Conservation (phyloP, 345 rosid species). For the Arabidopsis suecica region DNA sequence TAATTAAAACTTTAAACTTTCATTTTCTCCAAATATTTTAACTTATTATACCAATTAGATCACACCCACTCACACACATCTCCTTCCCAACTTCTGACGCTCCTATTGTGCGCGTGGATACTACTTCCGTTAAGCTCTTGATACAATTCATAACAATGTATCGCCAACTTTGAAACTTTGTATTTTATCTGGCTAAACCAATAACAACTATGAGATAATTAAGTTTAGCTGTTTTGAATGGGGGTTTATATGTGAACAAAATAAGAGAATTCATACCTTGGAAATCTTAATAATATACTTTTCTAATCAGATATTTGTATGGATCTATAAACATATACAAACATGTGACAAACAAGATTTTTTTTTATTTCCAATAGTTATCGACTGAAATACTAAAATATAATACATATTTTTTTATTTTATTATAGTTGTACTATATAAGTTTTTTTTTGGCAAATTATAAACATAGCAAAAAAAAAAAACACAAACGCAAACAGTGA, state of each 20-base stretch:
- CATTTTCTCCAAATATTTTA: constrained; percentile 38
- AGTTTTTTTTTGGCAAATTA: background rate
- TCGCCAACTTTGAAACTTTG: background rate
- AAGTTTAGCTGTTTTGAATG: background rate
- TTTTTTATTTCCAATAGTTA: too few species aligned
- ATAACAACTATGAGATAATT: background rate
- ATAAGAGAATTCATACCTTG: background rate
- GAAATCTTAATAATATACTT: background rate
- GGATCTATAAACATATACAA: background rate
- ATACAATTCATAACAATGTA: background rate
- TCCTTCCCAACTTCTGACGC: constrained; percentile 18
- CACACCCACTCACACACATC: constrained; percentile 42
- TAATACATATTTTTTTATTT: too few species aligned
- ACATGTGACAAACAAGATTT: too few species aligned
- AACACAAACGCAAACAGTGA: background rate
- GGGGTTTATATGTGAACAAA: background rate
- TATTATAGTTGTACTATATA: background rate
- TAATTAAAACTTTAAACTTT: constrained; percentile 28
- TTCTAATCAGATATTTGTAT: background rate
- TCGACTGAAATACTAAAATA: too few species aligned
- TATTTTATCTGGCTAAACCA: background rate
- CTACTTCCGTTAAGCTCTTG: constrained; percentile 12
- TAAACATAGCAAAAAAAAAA: background rate
- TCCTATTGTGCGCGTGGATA: constrained; percentile 9
- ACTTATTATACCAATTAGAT: constrained; percentile 42